These are phyloP conservation scores for Lactarius sanguifluus DNA, from an alignment of 768 basidiomycete genomes.

Conservation along the genomic window DNA sequence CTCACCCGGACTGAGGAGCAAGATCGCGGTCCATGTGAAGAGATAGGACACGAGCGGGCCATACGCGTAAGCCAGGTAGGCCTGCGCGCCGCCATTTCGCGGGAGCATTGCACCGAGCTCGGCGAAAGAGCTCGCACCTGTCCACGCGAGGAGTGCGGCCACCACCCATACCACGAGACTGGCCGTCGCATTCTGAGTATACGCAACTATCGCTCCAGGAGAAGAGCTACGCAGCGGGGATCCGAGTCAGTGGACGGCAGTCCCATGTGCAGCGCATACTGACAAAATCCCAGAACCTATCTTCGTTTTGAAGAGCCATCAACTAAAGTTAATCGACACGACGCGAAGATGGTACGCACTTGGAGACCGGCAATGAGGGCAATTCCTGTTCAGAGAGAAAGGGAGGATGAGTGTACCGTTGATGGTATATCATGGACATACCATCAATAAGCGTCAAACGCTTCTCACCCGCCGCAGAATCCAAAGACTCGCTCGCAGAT, in stretches of 20 bases:
- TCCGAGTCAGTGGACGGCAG: neutral
- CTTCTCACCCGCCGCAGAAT: conserved; percentile 10
- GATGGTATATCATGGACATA: neutral
- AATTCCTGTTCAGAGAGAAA: neutral
- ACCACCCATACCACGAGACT: conserved; percentile 8
- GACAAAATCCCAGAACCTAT: conserved; percentile 21
- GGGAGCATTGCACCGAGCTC: conserved; percentile 18
- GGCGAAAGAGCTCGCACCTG: conserved; percentile 15
- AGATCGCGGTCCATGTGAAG: conserved; percentile 15
- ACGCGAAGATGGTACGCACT: neutral
- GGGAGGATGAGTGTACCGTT: neutral
- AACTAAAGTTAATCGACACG: neutral
- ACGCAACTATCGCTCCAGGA: conserved; percentile 14
- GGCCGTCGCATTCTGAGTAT: conserved; percentile 10
- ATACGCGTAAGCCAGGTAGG: conserved; percentile 16
- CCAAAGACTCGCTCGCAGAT: neutral
- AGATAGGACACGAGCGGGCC: conserved; percentile 16
- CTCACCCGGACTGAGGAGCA: conserved; percentile 10
- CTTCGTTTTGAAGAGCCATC: neutral
- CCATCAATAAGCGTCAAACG: conserved; percentile 10
- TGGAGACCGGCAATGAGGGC: conserved; percentile 17
- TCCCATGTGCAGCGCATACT: neutral
- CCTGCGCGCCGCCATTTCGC: conserved; percentile 15
- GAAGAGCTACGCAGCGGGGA: conserved; percentile 2
- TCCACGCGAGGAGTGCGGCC: conserved; percentile 12